phyloP scores from a whole-genome alignment of 2,329 filamentous ascomycete species.

The Alternaria brassicicola region DNA sequence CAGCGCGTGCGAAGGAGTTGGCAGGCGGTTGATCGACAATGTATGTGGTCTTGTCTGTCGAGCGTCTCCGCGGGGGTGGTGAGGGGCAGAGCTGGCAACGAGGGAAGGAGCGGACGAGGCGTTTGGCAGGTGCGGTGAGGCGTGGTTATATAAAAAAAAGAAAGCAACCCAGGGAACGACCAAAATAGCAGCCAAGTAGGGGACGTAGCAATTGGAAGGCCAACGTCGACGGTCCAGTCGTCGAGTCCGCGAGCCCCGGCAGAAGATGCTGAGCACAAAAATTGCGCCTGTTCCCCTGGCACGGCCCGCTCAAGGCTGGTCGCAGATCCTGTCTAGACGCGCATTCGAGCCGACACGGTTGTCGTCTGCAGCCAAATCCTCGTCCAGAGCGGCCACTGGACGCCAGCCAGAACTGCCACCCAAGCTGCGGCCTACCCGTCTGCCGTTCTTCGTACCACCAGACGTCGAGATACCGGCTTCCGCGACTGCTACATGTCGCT shows the following conservation, averaged over 20 bases:
- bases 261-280: constrained; percentile 8
- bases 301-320: constrained; percentile 16
- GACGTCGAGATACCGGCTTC: not conserved
- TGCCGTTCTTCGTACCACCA: constrained; percentile 3
- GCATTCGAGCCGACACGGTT: constrained; percentile 3
- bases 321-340: constrained; percentile 18
- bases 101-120: constrained; percentile 1
- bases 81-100: constrained; percentile 11
- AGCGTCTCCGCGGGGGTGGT: constrained; percentile 8
- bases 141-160: not conserved
- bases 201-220: not conserved
- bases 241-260: constrained; percentile 7
- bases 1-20: not conserved
- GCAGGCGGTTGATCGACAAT: not conserved
- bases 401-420: constrained; percentile 2
- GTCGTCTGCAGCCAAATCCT: constrained; percentile 2
- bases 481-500: not conserved
- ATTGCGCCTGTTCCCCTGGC: constrained; percentile 27
- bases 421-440: constrained; percentile 12
- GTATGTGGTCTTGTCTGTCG: not conserved
- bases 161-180: not conserved
- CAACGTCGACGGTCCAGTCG: constrained; percentile 2
- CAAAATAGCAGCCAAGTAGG: not conserved
- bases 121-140: constrained; percentile 1
- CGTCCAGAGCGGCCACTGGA: constrained; percentile 11